Base-by-base conservation (phyloP, 2,329 filamentous ascomycete genomes). In the Aspergillus quadricinctus region DNA sequence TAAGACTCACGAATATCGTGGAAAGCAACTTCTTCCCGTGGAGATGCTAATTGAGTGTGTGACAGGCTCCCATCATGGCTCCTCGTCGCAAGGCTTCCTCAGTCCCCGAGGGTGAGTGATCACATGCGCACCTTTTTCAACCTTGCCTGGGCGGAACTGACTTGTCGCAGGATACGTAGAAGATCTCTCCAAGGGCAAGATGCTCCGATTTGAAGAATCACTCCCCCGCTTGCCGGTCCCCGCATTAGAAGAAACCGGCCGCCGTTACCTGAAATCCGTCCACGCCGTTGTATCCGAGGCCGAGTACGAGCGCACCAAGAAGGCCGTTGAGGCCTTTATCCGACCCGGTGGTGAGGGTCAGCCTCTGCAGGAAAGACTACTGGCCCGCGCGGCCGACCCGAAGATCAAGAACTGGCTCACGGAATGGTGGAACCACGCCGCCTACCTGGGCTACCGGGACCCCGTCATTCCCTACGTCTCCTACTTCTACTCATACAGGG, bases 401-500 rank as follows among this genome's bases (percentile, higher is more conserved):
- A 87, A 89, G 60, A 78, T 83, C 72, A 91, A 89, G 79, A 99
- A 97, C 78, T 99, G 94, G 94, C 82, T 99, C 56, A 87, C 88
- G 66, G 93, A 99, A 66, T 99, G 94, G 94, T 99, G 94, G 94
- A 97, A 99, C 74, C 86, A 96, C 53, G 85, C 87, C 4, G 94
- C 94, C 57, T 99, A 99, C 77, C 85, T 99, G 63, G 83, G 79
- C 63, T 97, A 97, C 80, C 89, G 93, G 64, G 94, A 97, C 74
- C 94, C 94, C 10, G 90, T 99, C 49, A 90, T 97, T 19, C 94
- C 94, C 59, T 99, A 97, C 72, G 94, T 99, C 69, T 96, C 91
- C 76, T 99, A 99, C 83, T 99, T 99, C 80, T 99, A 99, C 81
- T 97, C 92, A 54, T 93, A 97, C 80, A 86, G 91, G 64, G 94